A percentile compares a stretch with the other conserved stretches of the same genome.
Evolutionary conservation across 2,329 filamentous ascomycete species (phyloP).

Genomic region (Alternaria tenuissima): DNA sequence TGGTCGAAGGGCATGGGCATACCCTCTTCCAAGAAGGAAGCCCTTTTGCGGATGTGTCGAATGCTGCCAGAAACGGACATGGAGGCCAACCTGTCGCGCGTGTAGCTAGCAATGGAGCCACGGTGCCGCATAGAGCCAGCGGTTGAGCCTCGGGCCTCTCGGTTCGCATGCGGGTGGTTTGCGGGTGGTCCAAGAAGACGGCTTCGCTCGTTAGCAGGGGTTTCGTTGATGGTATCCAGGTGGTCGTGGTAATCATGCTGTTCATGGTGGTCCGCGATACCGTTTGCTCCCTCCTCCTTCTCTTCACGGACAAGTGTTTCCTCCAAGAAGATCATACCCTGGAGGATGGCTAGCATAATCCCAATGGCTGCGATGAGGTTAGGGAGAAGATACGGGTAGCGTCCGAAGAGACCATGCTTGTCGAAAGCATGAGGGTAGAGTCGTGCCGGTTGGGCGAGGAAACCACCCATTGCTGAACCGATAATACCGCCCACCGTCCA

Average conservation of each 20-base stretch:
- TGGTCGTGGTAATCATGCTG: slow-evolving; percentile 58
- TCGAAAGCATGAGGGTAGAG: slow-evolving; percentile 79
- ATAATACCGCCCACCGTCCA: slow-evolving; percentile 92
- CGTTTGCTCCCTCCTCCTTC: slow-evolving; percentile 50
- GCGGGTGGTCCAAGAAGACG: slow-evolving; percentile 54
- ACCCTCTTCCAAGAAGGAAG: slow-evolving; percentile 49
- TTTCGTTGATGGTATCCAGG: slow-evolving; percentile 74
- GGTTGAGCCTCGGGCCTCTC: slow-evolving; percentile 42
- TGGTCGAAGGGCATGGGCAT: slow-evolving; percentile 45
- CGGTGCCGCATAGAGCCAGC: slow-evolving; percentile 36
- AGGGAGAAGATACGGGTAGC: slow-evolving; percentile 85
- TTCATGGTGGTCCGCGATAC: slow-evolving; percentile 31
- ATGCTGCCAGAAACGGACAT: slow-evolving; percentile 43
- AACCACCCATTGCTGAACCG: slow-evolving; percentile 84
- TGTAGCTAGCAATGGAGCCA: slow-evolving; percentile 36
- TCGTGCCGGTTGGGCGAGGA: slow-evolving; percentile 79
- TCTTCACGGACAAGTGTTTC: slow-evolving; percentile 66
- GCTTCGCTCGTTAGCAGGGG: slow-evolving; percentile 70
- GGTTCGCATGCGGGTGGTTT: slow-evolving; percentile 60
- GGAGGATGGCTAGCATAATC: slow-evolving; percentile 78
- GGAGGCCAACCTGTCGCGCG: slow-evolving; percentile 36
- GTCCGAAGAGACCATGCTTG: slow-evolving; percentile 72
- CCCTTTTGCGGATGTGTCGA: slow-evolving; percentile 46
- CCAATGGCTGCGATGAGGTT: slow-evolving; percentile 83
- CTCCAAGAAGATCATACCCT: slow-evolving; percentile 80